Evolutionary conservation across 106 monocot species (phyloP).

Genomic region (Alisma plantagoaquatica): DNA sequence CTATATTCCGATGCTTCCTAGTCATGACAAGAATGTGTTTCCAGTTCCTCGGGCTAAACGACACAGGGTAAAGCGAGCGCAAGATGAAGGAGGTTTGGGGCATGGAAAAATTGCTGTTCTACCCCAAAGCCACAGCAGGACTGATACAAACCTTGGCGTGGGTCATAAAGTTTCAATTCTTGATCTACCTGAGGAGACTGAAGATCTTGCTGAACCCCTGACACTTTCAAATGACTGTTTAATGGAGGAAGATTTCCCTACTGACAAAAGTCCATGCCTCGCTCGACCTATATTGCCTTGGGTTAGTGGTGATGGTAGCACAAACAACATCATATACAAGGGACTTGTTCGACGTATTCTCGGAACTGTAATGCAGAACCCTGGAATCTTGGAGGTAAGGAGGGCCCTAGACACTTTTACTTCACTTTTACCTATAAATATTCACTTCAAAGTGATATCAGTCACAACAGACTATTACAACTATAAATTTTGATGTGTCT

Average conservation of each 20-base stretch:
- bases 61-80: constrained; percentile 3
- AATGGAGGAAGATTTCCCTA: neutral
- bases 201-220: too few relatives aligned
- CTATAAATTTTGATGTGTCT: too few relatives aligned
- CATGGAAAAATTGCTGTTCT: constrained; percentile 3
- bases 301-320: constrained; percentile 88
- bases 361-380: constrained; percentile 87
- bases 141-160: constrained; percentile 16
- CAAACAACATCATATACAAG: constrained; percentile 52
- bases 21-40: constrained; percentile 8
- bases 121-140: constrained; percentile 5
- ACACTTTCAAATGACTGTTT: too few relatives aligned
- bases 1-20: constrained; percentile 25
- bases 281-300: constrained; percentile 73
- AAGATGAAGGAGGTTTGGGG: constrained; percentile 2
- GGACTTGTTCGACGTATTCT: constrained; percentile 69
- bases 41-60: constrained; percentile 6
- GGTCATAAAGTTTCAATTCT: constrained; percentile 35
- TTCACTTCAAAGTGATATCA: neutral
- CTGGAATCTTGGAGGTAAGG: constrained; percentile 86
- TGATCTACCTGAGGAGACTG: constrained; percentile 16
- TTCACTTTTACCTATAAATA: neutral
- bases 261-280: neutral
- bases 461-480: too few relatives aligned
- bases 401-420: neutral